A percentile compares a stretch with the other conserved stretches of the same genome.
Evolutionary conservation across 192 early-diverging fungal species (phyloP).

Genomic region (Podila epigama): DNA sequence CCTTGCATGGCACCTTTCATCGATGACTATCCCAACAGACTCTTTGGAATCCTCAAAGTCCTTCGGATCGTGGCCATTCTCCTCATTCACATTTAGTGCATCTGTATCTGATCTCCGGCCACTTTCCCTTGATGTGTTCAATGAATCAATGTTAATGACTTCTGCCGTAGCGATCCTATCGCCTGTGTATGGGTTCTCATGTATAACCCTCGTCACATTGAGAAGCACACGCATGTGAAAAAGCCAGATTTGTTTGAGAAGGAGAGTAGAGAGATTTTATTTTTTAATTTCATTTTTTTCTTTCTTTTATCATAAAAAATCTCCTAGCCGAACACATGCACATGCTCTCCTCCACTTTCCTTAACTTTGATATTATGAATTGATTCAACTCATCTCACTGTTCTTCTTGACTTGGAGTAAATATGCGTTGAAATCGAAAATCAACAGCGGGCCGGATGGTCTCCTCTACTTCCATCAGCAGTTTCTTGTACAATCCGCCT

Average conservation of each 20-base stretch:
- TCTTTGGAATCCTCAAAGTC: no score
- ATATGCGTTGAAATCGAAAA: background rate
- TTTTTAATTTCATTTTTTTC: no score
- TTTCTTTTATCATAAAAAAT: no score
- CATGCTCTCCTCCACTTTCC: no score
- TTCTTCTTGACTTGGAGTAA: background rate
- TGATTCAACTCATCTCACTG: no score
- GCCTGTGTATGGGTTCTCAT: constrained; percentile 47
- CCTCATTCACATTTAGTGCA: background rate
- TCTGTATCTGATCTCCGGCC: background rate
- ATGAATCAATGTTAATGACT: constrained; percentile 12
- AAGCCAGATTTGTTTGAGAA: no score
- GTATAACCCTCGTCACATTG: constrained; percentile 12
- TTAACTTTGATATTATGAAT: no score
- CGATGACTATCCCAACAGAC: no score
- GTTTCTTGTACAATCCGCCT: background rate
- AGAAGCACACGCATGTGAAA: constrained; percentile 38
- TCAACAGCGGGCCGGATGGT: background rate
- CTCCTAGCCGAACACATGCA: no score
- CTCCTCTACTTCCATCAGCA: background rate
- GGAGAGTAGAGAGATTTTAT: no score
- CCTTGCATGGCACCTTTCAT: no score
- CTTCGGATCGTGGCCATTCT: no score
- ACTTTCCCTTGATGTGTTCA: background rate
- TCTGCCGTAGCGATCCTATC: constrained; percentile 36